Base-by-base conservation (phyloP, 257 asterid genomes). In the Eucommia ulmoides region DNA sequence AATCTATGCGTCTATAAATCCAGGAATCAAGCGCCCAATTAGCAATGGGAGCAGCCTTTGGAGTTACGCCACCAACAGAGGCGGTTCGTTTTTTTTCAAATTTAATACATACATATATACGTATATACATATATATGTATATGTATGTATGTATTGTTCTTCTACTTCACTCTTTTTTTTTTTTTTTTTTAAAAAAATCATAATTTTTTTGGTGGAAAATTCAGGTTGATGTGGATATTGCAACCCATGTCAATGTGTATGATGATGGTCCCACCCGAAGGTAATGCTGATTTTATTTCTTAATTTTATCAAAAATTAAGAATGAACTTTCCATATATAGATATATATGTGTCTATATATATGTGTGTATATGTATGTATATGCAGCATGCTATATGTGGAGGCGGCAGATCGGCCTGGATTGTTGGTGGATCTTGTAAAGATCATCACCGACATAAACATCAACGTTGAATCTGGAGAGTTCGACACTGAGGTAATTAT, bases 1-100 rank as follows among this genome's bases (percentile, higher is more conserved):
- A n/a, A n/a, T n/a, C n/a, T n/a, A n/a, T n/a, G n/a, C n/a, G n/a
- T n/a, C 48, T 56, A 20, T 59, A 22, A 57, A 45, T 54, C 56
- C 79, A 86, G 98, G 98, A 89, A 67, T 89, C 98, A 19, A 86
- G 98, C 63, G 66, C 73, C 2, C 88, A 66, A 74, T 65, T 89
- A 61, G 98, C 98, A 16, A 64, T 89, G 96, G 98, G 98, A 38
- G 85, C 72, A 20, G 93, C 93, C 18, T 85, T 82, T 58, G 98
- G 98, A 23, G 73, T 53, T 33, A 22, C 50, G 38, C 86, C 78
- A 57, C 93, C 94, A 41, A 49, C 1, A 53, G 63, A 80, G 61
- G 53, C 54, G 83, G 98, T 89, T 61, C 23, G n/a, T n/a, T n/a
- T n/a, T n/a, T n/a, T n/a, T n/a, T n/a, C n/a, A n/a, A n/a, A n/a